A percentile compares a stretch with the other conserved stretches of the same genome.
Evolutionary conservation across 345 rosid genomes (phyloP).

Genomic region (Eutrema japonicum): DNA sequence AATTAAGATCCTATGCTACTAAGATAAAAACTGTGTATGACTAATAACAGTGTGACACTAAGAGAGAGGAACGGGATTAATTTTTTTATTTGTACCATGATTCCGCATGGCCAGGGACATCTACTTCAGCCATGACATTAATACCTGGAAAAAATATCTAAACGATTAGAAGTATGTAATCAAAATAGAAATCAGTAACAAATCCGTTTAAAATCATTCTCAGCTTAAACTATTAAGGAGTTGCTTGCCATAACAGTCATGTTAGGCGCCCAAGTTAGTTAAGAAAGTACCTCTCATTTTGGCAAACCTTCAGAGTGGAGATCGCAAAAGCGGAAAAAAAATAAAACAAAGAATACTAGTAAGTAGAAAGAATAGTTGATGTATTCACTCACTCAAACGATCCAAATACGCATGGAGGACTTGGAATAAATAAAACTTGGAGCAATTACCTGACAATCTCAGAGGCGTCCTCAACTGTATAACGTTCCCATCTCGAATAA

Average conservation of each 20-base stretch:
- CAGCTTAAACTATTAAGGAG: conserved; percentile 8
- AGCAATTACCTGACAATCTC: conserved; percentile 78
- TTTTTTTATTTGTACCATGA: conserved; percentile 65
- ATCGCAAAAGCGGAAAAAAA: conserved; percentile 39
- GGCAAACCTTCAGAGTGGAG: conserved; percentile 70
- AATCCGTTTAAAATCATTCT: background rate
- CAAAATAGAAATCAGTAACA: conserved; percentile 7
- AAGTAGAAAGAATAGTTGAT: conserved; percentile 9
- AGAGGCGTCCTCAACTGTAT: conserved; percentile 86
- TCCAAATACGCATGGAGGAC: background rate
- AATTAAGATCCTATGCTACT: conserved; percentile 12
- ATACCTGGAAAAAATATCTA: conserved; percentile 60
- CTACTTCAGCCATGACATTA: conserved; percentile 92
- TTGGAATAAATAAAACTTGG: background rate
- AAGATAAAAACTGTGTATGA: background rate
- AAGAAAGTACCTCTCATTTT: conserved; percentile 78
- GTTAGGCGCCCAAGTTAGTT: background rate
- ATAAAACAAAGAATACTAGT: conserved; percentile 36
- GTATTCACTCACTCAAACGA: conserved; percentile 3
- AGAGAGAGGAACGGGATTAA: conserved; percentile 1
- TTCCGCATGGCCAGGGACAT: conserved; percentile 97
- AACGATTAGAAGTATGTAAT: background rate
- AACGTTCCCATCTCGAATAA: conserved; percentile 86
- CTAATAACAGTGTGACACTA: background rate
- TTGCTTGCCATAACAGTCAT: conserved; percentile 17